phyloP scores from a whole-genome alignment of 768 basidiomycete genomes.

The Suillus fuscotomentosus region DNA sequence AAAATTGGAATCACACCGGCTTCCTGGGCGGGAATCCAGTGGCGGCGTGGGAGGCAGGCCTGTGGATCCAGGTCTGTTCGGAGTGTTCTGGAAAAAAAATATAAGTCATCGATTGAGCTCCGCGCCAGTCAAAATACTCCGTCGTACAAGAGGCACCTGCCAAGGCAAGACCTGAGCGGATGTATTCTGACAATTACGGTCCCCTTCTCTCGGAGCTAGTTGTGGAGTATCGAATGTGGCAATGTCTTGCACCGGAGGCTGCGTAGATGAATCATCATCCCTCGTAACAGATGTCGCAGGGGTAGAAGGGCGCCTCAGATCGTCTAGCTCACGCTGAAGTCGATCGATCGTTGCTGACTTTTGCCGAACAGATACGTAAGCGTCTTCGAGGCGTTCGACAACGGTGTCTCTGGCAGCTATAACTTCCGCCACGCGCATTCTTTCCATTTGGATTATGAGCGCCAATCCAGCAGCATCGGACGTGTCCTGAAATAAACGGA shows the following conservation, averaged over 20 bases:
- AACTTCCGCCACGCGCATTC: conserved; percentile 52
- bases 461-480: conserved; percentile 43
- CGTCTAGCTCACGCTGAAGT: conserved; percentile 42
- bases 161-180: not conserved
- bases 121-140: not conserved
- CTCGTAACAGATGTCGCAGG: conserved; percentile 9
- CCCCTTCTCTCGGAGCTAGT: not conserved
- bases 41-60: not conserved
- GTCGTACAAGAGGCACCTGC: not conserved
- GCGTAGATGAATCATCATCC: not conserved
- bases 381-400: conserved; percentile 55
- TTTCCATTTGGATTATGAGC: conserved; percentile 54
- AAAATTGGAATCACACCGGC: not conserved
- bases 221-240: not conserved
- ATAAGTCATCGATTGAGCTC: not conserved
- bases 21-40: not conserved
- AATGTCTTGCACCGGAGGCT: not conserved
- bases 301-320: conserved; percentile 20
- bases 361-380: conserved; percentile 59
- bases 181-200: too few relatives aligned
- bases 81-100: not conserved
- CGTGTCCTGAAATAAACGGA: conserved; percentile 10
- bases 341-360: conserved; percentile 52
- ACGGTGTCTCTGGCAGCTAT: conserved; percentile 62
- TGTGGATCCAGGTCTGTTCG: not conserved